Conservation (phyloP, 148 eudicot species). For the Rhododendron vialii region DNA sequence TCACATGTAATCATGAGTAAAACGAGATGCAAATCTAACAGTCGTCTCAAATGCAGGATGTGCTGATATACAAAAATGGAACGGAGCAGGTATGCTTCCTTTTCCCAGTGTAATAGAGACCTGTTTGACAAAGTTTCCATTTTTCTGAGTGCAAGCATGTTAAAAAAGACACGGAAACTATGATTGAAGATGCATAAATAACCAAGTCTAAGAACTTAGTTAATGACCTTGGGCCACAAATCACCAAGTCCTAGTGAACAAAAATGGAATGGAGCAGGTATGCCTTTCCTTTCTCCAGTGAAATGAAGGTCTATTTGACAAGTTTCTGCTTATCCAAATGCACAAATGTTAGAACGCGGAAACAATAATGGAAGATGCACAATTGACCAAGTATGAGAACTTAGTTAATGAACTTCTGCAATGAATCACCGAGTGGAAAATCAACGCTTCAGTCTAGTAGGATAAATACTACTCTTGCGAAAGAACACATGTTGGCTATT, state of each 20-base stretch:
- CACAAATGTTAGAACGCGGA: not conserved
- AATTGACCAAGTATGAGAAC: not conserved
- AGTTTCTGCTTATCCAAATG: not conserved
- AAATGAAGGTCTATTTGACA: not conserved
- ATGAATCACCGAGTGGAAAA: not conserved
- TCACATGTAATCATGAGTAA: not conserved
- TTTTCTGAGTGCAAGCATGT: not conserved
- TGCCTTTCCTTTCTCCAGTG: not conserved
- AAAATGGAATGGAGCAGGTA: conserved; percentile 45
- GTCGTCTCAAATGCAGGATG: conserved; percentile 35
- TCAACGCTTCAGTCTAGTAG: not conserved
- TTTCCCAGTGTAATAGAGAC: not conserved
- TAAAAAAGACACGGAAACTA: not conserved
- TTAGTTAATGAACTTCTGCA: not conserved
- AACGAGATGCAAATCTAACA: conserved; percentile 9
- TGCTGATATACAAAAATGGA: conserved; percentile 32
- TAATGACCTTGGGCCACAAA: not conserved
- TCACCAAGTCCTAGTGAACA: conserved; percentile 1
- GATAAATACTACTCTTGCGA: not conserved
- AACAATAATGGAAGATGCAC: not conserved
- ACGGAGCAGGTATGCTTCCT: conserved; percentile 35
- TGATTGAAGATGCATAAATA: not conserved
- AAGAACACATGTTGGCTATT: not conserved
- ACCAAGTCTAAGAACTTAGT: not conserved
- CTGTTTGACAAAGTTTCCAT: not conserved